Percentiles rank a stretch among this genome's conserved stretches.
These are phyloP conservation scores for Mucuna pruriens DNA, from an alignment of 306 rosid species.

Conservation along the genomic window DNA sequence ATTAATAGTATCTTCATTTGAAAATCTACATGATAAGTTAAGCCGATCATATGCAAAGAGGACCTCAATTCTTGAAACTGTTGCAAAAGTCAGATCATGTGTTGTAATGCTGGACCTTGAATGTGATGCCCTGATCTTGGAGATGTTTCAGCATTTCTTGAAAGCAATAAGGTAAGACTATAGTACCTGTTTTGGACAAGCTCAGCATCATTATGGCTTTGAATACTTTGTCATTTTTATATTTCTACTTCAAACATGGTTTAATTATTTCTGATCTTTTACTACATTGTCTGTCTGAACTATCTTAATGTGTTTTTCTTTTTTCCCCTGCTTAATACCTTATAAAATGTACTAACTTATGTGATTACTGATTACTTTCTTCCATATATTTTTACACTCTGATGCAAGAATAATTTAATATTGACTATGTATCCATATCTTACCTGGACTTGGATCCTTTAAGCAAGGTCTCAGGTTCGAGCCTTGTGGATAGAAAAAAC, in stretches of 20 bases:
- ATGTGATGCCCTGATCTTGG: constrained; percentile 78
- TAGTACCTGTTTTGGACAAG: not conserved
- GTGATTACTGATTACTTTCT: not conserved
- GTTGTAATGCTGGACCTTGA: constrained; percentile 97
- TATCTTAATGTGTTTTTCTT: not conserved
- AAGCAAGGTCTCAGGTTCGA: too few relatives aligned
- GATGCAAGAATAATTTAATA: not conserved
- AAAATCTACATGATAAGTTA: constrained; percentile 69
- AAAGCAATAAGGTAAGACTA: constrained; percentile 68
- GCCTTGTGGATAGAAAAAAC: too few relatives aligned
- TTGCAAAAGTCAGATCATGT: constrained; percentile 91
- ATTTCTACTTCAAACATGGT: constrained; percentile 1
- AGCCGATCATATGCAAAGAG: constrained; percentile 75
- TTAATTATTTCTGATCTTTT: not conserved
- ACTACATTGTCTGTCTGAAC: not conserved
- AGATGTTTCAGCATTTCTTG: constrained; percentile 93
- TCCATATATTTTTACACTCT: not conserved
- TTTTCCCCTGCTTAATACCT: not conserved
- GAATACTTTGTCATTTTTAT: constrained; percentile 5
- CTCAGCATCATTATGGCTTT: not conserved
- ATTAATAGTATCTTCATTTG: constrained; percentile 88
- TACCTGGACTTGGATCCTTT: too few relatives aligned
- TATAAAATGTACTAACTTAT: not conserved
- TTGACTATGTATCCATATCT: not conserved
- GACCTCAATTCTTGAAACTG: constrained; percentile 81